Percentiles rank a stretch among this genome's conserved stretches.
Conservation (phyloP, 177 flowering plant species). For the Vitis hybrid region DNA sequence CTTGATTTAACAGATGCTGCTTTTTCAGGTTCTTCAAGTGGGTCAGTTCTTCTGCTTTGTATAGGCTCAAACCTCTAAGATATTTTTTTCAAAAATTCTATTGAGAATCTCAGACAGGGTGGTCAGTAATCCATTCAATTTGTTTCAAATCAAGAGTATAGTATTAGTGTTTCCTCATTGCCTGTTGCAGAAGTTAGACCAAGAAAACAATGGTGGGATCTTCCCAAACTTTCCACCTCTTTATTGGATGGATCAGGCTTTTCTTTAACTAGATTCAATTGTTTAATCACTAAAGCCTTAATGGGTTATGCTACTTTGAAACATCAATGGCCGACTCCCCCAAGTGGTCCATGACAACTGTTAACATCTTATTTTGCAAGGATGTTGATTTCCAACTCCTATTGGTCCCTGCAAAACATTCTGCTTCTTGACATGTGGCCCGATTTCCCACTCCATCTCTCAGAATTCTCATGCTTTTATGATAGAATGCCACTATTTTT, state of each 20-base stretch:
- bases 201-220: too few relatives aligned
- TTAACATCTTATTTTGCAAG: neutral
- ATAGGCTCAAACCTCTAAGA: too few relatives aligned
- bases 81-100: too few relatives aligned
- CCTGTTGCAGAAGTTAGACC: too few relatives aligned
- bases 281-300: neutral
- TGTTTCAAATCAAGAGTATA: too few relatives aligned
- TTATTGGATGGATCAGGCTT: neutral
- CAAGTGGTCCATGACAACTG: slow-evolving; percentile 21
- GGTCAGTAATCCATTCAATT: too few relatives aligned
- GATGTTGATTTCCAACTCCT: slow-evolving; percentile 6
- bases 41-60: too few relatives aligned
- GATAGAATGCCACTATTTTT: too few relatives aligned
- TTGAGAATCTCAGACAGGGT: too few relatives aligned
- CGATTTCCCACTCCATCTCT: slow-evolving; percentile 2
- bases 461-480: neutral
- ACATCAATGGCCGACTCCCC: slow-evolving; percentile 6
- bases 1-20: too few relatives aligned
- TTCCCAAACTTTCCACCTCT: neutral
- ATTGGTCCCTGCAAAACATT: slow-evolving; percentile 14
- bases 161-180: too few relatives aligned
- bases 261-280: neutral
- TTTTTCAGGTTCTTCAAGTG: too few relatives aligned
- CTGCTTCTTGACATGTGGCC: neutral
- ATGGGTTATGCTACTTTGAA: slow-evolving; percentile 1